Percentiles rank a stretch among this genome's conserved stretches.
Evolutionary conservation across 768 basidiomycete genomes (phyloP).

Genomic region (Tricholoma sp.): DNA sequence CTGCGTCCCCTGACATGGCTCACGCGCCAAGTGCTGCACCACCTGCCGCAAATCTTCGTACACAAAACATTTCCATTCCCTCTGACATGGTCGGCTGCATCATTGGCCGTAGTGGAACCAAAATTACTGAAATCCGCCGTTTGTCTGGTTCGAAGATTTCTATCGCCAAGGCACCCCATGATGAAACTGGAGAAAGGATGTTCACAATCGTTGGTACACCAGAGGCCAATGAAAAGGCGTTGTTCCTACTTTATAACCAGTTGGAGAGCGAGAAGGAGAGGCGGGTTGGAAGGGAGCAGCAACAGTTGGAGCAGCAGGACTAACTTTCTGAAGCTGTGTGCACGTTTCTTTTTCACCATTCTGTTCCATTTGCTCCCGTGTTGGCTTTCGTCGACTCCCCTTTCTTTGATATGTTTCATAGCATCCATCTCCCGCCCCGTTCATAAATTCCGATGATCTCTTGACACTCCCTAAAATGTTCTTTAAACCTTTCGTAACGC

Average conservation of each 20-base stretch:
- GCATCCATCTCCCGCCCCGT: constrained; percentile 7
- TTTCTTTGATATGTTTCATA: not conserved
- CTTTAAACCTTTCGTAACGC: constrained; percentile 12
- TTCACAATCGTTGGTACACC: constrained; percentile 97
- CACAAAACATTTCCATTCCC: constrained; percentile 98
- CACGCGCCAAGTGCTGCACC: constrained; percentile 49
- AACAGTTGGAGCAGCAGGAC: constrained; percentile 60
- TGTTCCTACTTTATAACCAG: constrained; percentile 96
- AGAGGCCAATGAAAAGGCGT: constrained; percentile 95
- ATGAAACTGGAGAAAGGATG: constrained; percentile 99
- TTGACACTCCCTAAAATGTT: constrained; percentile 11
- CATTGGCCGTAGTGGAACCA: constrained; percentile 94
- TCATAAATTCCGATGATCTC: constrained; percentile 9
- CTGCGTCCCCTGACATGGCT: constrained; percentile 37
- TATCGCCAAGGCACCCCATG: constrained; percentile 98
- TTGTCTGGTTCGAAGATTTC: constrained; percentile 97
- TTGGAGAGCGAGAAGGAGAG: constrained; percentile 95
- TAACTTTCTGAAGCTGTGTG: constrained; percentile 19
- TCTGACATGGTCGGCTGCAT: constrained; percentile 98
- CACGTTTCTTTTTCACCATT: constrained; percentile 4
- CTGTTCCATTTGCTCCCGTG: not conserved
- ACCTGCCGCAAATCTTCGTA: constrained; percentile 79
- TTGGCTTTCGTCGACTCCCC: not conserved
- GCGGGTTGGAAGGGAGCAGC: constrained; percentile 80
- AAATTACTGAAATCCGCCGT: constrained; percentile 98